phyloP scores from a whole-genome alignment of 306 rosid species.

The cucumber (Cucumis sativus) region DNA sequence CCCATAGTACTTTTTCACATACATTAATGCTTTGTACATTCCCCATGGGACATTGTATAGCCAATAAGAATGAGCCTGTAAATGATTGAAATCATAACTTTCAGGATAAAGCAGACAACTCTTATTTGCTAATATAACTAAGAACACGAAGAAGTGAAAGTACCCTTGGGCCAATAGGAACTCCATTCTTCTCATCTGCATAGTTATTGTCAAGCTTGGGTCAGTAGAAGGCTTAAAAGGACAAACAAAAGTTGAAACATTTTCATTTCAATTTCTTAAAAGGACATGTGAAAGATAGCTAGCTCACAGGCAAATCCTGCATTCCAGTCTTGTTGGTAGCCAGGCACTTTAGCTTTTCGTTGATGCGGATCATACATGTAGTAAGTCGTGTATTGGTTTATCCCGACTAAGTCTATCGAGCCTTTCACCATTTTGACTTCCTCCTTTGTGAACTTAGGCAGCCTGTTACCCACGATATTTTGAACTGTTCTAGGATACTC shows the following conservation, averaged over 20 bases:
- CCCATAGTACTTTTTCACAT: constrained; percentile 63
- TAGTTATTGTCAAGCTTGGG: constrained; percentile 2
- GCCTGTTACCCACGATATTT: constrained; percentile 59
- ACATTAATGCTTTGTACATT: constrained; percentile 60
- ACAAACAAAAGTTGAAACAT: background rate
- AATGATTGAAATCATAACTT: background rate
- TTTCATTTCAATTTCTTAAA: background rate
- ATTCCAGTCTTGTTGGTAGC: constrained; percentile 84
- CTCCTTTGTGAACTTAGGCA: constrained; percentile 70
- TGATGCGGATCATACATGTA: constrained; percentile 48
- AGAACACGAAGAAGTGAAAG: background rate
- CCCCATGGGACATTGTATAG: constrained; percentile 98
- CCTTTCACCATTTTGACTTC: constrained; percentile 80
- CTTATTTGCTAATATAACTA: background rate
- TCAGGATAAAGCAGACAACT: background rate
- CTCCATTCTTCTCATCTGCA: constrained; percentile 70
- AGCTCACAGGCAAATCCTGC: constrained; percentile 73
- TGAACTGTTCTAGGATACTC: constrained; percentile 86
- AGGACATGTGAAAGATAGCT: constrained; percentile 14
- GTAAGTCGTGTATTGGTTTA: constrained; percentile 72
- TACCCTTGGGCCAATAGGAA: constrained; percentile 73
- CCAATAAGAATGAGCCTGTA: constrained; percentile 76
- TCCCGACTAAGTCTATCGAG: constrained; percentile 64
- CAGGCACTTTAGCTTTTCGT: constrained; percentile 36
- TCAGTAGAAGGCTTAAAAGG: background rate